Evolutionary conservation across 805 yeast genomes (phyloP).

Genomic region (Candida endomychidarum): DNA sequence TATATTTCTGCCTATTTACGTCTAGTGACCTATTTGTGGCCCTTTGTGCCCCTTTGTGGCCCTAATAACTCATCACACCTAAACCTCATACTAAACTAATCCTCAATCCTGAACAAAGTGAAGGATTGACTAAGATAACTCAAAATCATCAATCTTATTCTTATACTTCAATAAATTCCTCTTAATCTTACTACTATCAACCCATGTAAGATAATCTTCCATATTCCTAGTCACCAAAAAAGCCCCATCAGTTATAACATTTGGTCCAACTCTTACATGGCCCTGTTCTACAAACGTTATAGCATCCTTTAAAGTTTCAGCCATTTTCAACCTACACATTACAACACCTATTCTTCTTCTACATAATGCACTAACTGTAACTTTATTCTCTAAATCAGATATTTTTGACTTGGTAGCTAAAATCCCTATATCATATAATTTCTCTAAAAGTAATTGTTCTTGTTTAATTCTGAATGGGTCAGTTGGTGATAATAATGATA

Average conservation of each 20-base stretch:
- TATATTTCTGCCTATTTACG: too few species aligned
- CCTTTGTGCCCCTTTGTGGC: too few species aligned
- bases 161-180: slow-evolving; percentile 83
- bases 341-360: slow-evolving; percentile 91
- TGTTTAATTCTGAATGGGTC: slow-evolving; percentile 88
- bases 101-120: too few species aligned
- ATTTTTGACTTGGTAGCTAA: slow-evolving; percentile 86
- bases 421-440: slow-evolving; percentile 85
- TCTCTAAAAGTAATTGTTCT: slow-evolving; percentile 84
- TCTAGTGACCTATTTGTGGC: too few species aligned
- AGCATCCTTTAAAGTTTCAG: slow-evolving; percentile 84
- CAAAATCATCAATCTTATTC: slow-evolving; percentile 65
- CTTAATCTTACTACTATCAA: slow-evolving; percentile 92
- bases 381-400: slow-evolving; percentile 86
- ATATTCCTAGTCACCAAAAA: slow-evolving; percentile 86
- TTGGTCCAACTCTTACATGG: slow-evolving; percentile 96
- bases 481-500: slow-evolving; percentile 79
- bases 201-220: slow-evolving; percentile 98
- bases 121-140: slow-evolving; percentile 34
- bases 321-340: slow-evolving; percentile 93
- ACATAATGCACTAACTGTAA: slow-evolving; percentile 90
- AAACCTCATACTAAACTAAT: too few species aligned
- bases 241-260: slow-evolving; percentile 93
- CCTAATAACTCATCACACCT: too few species aligned
- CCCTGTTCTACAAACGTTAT: slow-evolving; percentile 94